Conservation (phyloP, 306 rosid species). For the Canavalia ensiformis region DNA sequence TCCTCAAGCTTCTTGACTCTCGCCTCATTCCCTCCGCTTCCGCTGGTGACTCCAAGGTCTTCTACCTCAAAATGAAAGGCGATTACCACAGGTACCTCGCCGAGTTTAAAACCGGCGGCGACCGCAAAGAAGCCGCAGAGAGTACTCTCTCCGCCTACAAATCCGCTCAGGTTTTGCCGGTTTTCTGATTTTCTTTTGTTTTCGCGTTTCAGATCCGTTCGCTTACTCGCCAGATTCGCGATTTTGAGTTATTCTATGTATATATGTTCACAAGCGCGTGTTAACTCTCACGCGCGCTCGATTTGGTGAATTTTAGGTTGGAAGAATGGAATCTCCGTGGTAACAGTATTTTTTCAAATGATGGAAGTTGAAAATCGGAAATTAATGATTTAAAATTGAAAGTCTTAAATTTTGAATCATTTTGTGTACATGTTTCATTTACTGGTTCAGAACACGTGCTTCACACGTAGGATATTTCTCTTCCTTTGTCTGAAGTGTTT, state of each 20-base stretch:
- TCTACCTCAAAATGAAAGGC: slow-evolving; percentile 97
- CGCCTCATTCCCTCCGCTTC: slow-evolving; percentile 91
- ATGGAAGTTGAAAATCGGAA: not conserved
- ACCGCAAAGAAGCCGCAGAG: slow-evolving; percentile 97
- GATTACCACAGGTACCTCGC: slow-evolving; percentile 97
- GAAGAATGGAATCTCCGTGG: not conserved
- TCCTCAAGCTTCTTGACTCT: slow-evolving; percentile 91
- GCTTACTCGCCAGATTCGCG: not conserved
- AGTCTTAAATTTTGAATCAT: not conserved
- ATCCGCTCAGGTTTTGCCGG: slow-evolving; percentile 82
- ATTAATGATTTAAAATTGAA: not conserved
- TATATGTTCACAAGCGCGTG: not conserved
- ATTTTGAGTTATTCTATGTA: not conserved
- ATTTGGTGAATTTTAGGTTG: not conserved
- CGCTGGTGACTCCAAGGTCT: slow-evolving; percentile 95
- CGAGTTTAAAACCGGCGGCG: slow-evolving; percentile 94
- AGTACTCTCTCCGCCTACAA: slow-evolving; percentile 94
- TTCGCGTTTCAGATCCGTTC: slow-evolving; percentile 29
- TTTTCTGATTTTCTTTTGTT: not conserved
- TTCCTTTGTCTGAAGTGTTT: slow-evolving; percentile 10
- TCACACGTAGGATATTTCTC: not conserved
- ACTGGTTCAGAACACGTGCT: not conserved
- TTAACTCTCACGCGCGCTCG: not conserved
- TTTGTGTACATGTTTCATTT: not conserved
- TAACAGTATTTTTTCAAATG: not conserved